phyloP scores from a whole-genome alignment of 2,329 filamentous ascomycete species.

The Alternaria brassicae region DNA sequence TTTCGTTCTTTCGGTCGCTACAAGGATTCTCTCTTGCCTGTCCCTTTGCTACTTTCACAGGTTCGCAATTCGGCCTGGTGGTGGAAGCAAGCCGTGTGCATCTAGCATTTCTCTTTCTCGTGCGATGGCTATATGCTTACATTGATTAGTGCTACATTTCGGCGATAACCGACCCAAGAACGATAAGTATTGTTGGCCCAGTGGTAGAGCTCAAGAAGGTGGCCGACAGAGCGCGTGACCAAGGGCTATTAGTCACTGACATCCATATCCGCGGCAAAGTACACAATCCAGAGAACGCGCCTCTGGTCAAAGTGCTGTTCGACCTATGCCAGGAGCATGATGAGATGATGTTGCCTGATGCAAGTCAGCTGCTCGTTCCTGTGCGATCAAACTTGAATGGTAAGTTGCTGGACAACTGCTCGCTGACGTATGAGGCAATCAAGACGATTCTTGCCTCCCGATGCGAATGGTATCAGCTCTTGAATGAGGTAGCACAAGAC shows the following conservation, averaged over 20 bases:
- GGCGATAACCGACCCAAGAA: conserved; percentile 32
- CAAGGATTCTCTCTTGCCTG: neutral
- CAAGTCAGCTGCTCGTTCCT: conserved; percentile 15
- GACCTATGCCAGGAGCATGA: conserved; percentile 10
- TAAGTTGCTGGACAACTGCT: conserved; percentile 1
- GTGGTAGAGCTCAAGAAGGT: conserved; percentile 18
- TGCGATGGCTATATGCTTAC: conserved; percentile 6
- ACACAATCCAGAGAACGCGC: conserved; percentile 31
- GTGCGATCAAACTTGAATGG: conserved; percentile 27
- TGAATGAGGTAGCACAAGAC: conserved; percentile 25
- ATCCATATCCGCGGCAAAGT: conserved; percentile 31
- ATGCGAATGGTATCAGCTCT: conserved; percentile 31
- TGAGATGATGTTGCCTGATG: conserved; percentile 19
- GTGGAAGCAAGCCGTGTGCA: neutral
- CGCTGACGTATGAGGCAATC: conserved; percentile 20
- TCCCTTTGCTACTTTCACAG: neutral
- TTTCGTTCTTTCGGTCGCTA: neutral
- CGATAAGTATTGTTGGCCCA: conserved; percentile 30
- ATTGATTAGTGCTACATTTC: conserved; percentile 25
- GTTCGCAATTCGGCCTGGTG: neutral
- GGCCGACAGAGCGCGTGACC: conserved; percentile 12
- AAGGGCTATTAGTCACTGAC: conserved; percentile 19
- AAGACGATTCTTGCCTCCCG: conserved; percentile 27
- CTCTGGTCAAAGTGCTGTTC: conserved; percentile 24
- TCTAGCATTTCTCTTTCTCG: neutral